A percentile compares a stretch with the other conserved stretches of the same genome.
Evolutionary conservation across 2,329 filamentous ascomycete species (phyloP).

Genomic region (Epichloe festucae): DNA sequence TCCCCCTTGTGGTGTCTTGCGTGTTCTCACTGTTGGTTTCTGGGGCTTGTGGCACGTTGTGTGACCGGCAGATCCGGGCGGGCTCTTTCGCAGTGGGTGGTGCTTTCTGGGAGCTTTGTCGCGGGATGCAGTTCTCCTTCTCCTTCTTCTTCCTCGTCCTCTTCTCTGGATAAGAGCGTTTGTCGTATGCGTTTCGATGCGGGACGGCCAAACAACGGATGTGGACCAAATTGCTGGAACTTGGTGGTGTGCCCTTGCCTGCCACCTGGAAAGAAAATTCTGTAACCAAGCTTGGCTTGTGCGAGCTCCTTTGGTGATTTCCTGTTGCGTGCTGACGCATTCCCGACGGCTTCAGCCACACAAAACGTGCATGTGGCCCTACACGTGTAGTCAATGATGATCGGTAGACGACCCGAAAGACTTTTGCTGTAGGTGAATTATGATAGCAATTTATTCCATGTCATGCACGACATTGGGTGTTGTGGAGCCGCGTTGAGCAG

Average conservation of each 20-base stretch:
- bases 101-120: not conserved
- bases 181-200: too few relatives aligned
- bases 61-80: not conserved
- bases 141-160: not conserved
- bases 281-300: too few relatives aligned
- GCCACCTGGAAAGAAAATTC: too few relatives aligned
- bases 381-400: not conserved
- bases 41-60: not conserved
- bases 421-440: not conserved
- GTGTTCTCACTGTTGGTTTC: not conserved
- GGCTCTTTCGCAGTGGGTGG: not conserved
- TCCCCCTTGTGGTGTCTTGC: too few relatives aligned
- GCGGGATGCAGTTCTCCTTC: not conserved
- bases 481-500: not conserved
- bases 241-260: too few relatives aligned
- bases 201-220: too few relatives aligned
- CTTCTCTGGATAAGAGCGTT: too few relatives aligned
- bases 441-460: not conserved
- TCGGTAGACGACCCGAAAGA: not conserved
- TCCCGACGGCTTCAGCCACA: not conserved
- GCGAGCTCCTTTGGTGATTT: too few relatives aligned
- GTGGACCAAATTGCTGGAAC: too few relatives aligned
- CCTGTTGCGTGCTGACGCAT: not conserved
- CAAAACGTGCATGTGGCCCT: not conserved
- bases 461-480: not conserved